Conservation (phyloP, 1,139 yeast genomes). For the Sugiyamaella xylanicola region DNA sequence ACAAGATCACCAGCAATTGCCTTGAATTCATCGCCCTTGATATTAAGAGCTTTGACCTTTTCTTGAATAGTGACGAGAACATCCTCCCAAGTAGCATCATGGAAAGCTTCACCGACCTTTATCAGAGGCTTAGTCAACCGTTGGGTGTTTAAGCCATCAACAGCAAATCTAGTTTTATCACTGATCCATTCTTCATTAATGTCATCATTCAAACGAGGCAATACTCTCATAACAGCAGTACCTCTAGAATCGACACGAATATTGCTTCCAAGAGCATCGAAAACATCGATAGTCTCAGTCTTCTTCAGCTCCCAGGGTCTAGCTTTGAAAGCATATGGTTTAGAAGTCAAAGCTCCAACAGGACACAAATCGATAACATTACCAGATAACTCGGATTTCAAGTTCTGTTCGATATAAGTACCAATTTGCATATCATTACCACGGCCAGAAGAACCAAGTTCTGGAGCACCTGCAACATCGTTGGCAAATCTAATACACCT, state of each 20-base stretch:
- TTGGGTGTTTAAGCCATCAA: conserved; percentile 85
- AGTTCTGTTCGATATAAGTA: conserved; percentile 81
- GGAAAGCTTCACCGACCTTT: conserved; percentile 70
- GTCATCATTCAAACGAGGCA: conserved; percentile 85
- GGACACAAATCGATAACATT: conserved; percentile 89
- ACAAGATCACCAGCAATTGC: conserved; percentile 81
- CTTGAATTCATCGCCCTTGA: conserved; percentile 71
- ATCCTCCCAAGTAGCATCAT: conserved; percentile 85
- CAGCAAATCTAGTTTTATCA: conserved; percentile 83
- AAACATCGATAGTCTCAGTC: conserved; percentile 84
- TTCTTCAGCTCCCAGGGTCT: conserved; percentile 94
- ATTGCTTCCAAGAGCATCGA: conserved; percentile 83
- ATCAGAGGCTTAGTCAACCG: conserved; percentile 81
- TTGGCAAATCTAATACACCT: conserved; percentile 89
- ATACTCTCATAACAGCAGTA: conserved; percentile 82
- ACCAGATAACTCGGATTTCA: conserved; percentile 85
- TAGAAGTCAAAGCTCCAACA: conserved; percentile 87
- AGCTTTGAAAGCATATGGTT: conserved; percentile 88
- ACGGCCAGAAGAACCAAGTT: conserved; percentile 85
- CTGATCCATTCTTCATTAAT: conserved; percentile 92
- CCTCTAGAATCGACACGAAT: conserved; percentile 87
- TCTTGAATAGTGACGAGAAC: conserved; percentile 72
- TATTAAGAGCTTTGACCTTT: conserved; percentile 60
- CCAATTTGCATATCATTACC: conserved; percentile 94
- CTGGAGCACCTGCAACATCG: conserved; percentile 93